phyloP scores from a whole-genome alignment of 2,329 filamentous ascomycete genomes.

The Hawksworthiomyces lignivorus region DNA sequence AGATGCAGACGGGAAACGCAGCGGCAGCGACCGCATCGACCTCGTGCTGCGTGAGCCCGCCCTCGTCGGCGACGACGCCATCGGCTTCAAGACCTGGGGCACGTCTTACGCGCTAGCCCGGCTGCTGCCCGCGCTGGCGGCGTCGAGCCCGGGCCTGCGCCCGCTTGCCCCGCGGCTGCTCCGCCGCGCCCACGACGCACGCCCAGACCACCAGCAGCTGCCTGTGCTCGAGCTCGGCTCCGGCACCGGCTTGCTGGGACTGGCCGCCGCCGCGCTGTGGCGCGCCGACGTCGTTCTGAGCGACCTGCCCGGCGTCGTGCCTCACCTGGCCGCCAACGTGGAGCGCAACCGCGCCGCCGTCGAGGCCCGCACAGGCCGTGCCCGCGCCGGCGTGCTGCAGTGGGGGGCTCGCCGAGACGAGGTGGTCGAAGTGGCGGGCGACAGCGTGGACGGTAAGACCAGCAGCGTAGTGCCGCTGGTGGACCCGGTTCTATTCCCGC shows the following conservation, averaged over 20 bases:
- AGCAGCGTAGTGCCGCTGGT: no score
- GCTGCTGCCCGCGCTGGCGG: constrained; percentile 41
- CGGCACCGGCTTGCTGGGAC: constrained; percentile 83
- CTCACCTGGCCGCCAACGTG: constrained; percentile 72
- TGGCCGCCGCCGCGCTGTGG: constrained; percentile 72
- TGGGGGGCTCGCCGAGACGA: constrained; percentile 50
- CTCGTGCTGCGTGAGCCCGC: constrained; percentile 78
- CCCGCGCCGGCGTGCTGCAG: constrained; percentile 61
- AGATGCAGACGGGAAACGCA: background rate
- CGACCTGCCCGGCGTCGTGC: constrained; percentile 75
- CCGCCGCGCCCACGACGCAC: background rate
- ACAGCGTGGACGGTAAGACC: constrained; percentile 30
- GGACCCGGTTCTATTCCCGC: constrained; percentile 35
- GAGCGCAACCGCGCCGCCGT: constrained; percentile 54
- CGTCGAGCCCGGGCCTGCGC: background rate
- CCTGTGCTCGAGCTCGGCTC: constrained; percentile 72
- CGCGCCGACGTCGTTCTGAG: constrained; percentile 62
- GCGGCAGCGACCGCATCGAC: constrained; percentile 38
- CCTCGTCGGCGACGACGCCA: constrained; percentile 68
- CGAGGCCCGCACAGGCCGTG: constrained; percentile 43
- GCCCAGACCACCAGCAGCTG: background rate
- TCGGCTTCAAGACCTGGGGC: constrained; percentile 94
- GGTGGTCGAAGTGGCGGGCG: constrained; percentile 16
- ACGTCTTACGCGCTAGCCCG: constrained; percentile 80
- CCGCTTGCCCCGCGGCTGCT: background rate